Evolutionary conservation across 768 basidiomycete genomes (phyloP), one percentile per base, ranked within the genome.

Genomic region (Termitomyces sp.): DNA sequence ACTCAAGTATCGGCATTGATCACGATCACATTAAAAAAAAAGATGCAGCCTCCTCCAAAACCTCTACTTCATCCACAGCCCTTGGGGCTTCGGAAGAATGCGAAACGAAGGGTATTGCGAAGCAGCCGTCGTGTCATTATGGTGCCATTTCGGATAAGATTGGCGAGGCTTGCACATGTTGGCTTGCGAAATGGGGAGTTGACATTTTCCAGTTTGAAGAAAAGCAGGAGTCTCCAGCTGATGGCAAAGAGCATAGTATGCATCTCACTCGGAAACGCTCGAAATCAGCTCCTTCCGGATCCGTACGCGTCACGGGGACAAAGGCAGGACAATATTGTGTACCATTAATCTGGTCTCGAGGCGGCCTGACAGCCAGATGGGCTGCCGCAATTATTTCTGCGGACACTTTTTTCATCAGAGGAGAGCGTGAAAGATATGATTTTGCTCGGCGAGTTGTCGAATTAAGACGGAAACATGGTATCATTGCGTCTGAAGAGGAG

Each of bases 81-180:
- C 57, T 59, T 22, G 64, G 63, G 2, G 61, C 53, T 2, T 58
- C 56, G 32, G 61, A 64, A 44, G 64, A 66, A 4, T 68, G 64
- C 32, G 62, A 65, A 48, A 52, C 53, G 4, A 56, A 60, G 14
- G 56, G 50, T 12, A 24, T 24, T 33, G 8, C 53, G 22, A 66
- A 30, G 62, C 67, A 67, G 14, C 77, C 80, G 2, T 74, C 73
- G 36, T 89, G 85, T 64, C 80, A 85, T 66, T 96, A 97, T 65
- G 94, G 94, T n/a, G 79, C 83, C n/a, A 78, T 94, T 10, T 90
- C 90, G 0, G 85, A 93, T 71, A 95, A 92, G 74, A 91, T 97
- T 56, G 94, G 94, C 13, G 93, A 96, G 71, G 88, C 92, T 0
- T 87, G 88, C 63, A 82, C 83, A 2, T 92, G 89, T 69, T 98